A percentile compares a stretch with the other conserved stretches of the same genome.
These are phyloP conservation scores for Volutella citrinella DNA, from an alignment of 2,329 filamentous ascomycete genomes.

Conservation along the genomic window DNA sequence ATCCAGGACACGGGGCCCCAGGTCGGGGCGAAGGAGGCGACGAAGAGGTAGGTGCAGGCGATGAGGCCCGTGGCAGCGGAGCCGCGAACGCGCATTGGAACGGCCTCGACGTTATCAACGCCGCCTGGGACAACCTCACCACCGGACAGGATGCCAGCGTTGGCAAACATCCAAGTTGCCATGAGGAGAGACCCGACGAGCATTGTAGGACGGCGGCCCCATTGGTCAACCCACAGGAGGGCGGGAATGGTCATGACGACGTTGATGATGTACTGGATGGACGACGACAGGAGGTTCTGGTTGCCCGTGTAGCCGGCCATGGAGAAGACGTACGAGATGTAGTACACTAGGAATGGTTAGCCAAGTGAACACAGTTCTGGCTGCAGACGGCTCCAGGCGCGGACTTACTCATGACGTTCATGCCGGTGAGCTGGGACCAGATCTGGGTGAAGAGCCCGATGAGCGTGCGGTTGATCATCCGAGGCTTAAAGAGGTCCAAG, in stretches of 20 bases:
- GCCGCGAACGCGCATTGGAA: conserved; percentile 46
- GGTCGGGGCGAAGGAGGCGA: conserved; percentile 46
- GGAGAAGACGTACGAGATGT: conserved; percentile 47
- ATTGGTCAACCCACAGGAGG: conserved; percentile 70
- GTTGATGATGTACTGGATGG: conserved; percentile 68
- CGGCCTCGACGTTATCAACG: conserved; percentile 42
- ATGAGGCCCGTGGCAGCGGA: conserved; percentile 60
- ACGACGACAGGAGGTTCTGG: conserved; percentile 51
- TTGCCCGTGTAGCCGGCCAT: conserved; percentile 42
- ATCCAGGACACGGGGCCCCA: conserved; percentile 49
- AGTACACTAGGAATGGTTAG: conserved; percentile 47
- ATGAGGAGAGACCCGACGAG: conserved; percentile 65
- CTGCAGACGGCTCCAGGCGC: no score
- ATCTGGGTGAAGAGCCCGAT: conserved; percentile 52
- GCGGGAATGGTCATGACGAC: conserved; percentile 76
- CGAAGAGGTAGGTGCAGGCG: conserved; percentile 64
- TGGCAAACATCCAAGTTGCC: conserved; percentile 57
- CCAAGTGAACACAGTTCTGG: background rate
- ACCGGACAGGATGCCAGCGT: conserved; percentile 49
- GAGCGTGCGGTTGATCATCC: conserved; percentile 54
- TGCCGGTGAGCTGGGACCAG: conserved; percentile 55
- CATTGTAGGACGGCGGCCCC: conserved; percentile 69
- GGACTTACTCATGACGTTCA: conserved; percentile 55
- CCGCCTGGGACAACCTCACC: conserved; percentile 40
- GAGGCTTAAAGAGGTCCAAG: conserved; percentile 68